Conservation (phyloP, 306 rosid genomes). For the Fagus crenata region DNA sequence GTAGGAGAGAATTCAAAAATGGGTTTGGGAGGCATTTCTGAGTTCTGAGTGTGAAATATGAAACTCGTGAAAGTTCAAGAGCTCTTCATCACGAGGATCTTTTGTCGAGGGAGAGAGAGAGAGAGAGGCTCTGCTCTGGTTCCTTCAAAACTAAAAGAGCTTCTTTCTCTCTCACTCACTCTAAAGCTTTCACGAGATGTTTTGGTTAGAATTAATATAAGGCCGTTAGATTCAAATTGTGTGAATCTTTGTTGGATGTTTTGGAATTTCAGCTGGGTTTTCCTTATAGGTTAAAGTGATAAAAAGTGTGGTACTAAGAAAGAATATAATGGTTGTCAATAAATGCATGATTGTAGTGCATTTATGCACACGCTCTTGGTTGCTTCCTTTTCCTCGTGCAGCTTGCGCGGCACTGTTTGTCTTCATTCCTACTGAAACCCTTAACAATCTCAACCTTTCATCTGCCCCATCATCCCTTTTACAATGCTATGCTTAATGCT, state of each 20-base stretch:
- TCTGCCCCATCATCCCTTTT: too few species aligned
- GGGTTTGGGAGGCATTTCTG: slow-evolving; percentile 33
- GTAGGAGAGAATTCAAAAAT: slow-evolving; percentile 38
- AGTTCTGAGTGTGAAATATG: slow-evolving; percentile 47
- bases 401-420: slow-evolving; percentile 14
- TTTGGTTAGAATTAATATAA: slow-evolving; percentile 49
- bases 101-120: slow-evolving; percentile 50
- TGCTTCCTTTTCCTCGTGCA: slow-evolving; percentile 17
- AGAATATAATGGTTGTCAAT: slow-evolving; percentile 1
- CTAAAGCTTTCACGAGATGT: slow-evolving; percentile 72
- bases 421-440: not conserved
- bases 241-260: slow-evolving; percentile 27
- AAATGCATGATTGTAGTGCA: slow-evolving; percentile 17
- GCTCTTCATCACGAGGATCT: slow-evolving; percentile 97
- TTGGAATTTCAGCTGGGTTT: not conserved
- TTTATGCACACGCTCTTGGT: slow-evolving; percentile 26
- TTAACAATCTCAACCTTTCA: too few species aligned
- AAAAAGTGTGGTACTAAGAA: not conserved
- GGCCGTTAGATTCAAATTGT: slow-evolving; percentile 46
- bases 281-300: not conserved
- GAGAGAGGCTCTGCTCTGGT: slow-evolving; percentile 23
- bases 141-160: slow-evolving; percentile 39
- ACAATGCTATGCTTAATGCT: too few species aligned
- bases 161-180: not conserved
- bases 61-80: slow-evolving; percentile 83